phyloP scores from a whole-genome alignment of 441 rosid genomes.

The Populus hybrid region DNA sequence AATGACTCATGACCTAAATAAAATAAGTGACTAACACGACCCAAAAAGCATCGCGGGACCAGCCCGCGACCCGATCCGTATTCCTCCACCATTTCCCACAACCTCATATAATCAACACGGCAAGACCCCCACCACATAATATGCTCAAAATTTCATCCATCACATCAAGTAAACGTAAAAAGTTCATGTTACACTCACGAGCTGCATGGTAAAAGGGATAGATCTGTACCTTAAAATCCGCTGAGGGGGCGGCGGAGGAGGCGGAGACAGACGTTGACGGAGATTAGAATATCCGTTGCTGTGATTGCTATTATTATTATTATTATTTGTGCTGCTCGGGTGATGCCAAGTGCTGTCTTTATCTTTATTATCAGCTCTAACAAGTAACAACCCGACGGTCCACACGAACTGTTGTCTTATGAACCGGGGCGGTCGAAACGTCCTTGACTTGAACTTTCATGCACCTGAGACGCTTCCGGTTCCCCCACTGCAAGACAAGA shows the following conservation, averaged over 20 bases:
- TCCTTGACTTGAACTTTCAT: conserved; percentile 61
- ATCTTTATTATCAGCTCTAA: conserved; percentile 41
- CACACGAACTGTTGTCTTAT: conserved; percentile 47
- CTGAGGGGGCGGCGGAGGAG: conserved; percentile 39
- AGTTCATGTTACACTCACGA: neutral
- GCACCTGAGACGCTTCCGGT: conserved; percentile 60
- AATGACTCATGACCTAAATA: neutral
- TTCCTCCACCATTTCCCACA: neutral
- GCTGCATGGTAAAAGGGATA: neutral
- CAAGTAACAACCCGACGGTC: conserved; percentile 52
- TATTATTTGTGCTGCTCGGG: conserved; percentile 15
- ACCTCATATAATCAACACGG: neutral
- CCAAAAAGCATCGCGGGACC: neutral
- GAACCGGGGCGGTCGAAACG: conserved; percentile 33
- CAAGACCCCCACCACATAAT: neutral
- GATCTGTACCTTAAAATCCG: conserved; percentile 55
- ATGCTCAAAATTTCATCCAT: neutral
- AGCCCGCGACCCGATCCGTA: neutral
- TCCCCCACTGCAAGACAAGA: conserved; percentile 64
- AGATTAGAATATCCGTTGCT: conserved; percentile 43
- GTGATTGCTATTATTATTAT: conserved; percentile 13
- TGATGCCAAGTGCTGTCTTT: conserved; percentile 23
- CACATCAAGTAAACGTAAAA: neutral
- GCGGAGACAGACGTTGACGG: conserved; percentile 51
- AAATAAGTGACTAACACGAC: neutral